phyloP scores from a whole-genome alignment of 805 yeast species.

The Yamadazyma insecticola region DNA sequence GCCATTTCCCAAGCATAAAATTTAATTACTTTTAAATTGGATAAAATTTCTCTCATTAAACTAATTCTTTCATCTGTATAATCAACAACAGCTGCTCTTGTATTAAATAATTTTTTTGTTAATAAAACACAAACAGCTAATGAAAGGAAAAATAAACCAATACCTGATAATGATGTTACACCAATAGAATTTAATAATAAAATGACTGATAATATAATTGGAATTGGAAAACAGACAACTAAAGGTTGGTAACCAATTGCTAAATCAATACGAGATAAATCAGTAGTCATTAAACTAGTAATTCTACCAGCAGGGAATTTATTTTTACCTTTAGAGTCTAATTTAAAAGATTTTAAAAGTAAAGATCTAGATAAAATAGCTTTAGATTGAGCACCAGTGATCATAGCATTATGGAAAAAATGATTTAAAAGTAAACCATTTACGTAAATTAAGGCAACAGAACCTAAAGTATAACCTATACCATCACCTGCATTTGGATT shows the following conservation, averaged over 20 bases:
- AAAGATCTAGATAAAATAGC: conserved; percentile 36
- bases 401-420: conserved; percentile 38
- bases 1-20: conserved; percentile 46
- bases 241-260: conserved; percentile 42
- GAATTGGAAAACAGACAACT: conserved; percentile 38
- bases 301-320: conserved; percentile 35
- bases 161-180: conserved; percentile 36
- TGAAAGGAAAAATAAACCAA: conserved; percentile 35
- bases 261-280: conserved; percentile 39
- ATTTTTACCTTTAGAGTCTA: conserved; percentile 29
- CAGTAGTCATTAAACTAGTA: conserved; percentile 40
- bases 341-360: conserved; percentile 34
- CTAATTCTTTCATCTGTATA: conserved; percentile 40
- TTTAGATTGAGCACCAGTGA: conserved; percentile 38
- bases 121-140: conserved; percentile 29
- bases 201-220: conserved; percentile 35
- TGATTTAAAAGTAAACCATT: conserved; percentile 40
- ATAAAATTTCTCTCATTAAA: conserved; percentile 39
- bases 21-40: conserved; percentile 39
- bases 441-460: conserved; percentile 49
- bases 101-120: conserved; percentile 29
- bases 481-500: conserved; percentile 50
- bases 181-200: conserved; percentile 35
- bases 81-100: conserved; percentile 31
- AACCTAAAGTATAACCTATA: conserved; percentile 72